These are phyloP conservation scores for Astrothelium macrocarpum DNA, from an alignment of 495 filamentous ascomycete genomes.

Conservation along the genomic window DNA sequence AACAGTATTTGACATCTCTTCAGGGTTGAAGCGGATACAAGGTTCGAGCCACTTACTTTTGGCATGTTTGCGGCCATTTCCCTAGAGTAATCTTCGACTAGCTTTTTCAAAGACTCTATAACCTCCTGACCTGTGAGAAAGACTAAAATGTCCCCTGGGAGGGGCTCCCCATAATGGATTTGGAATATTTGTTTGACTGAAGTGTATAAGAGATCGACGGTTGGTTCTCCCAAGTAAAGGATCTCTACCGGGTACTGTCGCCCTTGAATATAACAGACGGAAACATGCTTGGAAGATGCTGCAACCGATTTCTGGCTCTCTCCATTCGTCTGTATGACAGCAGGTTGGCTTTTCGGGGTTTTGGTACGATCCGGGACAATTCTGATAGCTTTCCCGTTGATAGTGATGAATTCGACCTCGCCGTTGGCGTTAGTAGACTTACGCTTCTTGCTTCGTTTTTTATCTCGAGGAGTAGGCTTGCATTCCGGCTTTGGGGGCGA, in stretches of 20 bases:
- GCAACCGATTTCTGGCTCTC: neutral
- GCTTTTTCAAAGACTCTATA: conserved; percentile 68
- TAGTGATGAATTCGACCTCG: neutral
- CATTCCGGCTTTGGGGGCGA: neutral
- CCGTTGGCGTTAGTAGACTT: neutral
- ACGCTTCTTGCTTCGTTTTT: neutral
- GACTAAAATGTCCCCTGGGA: conserved; percentile 87
- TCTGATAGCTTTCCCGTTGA: neutral
- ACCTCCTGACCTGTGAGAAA: conserved; percentile 93
- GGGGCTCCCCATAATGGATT: conserved; percentile 75
- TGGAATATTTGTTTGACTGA: conserved; percentile 78
- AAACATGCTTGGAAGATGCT: conserved; percentile 18
- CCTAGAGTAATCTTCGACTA: conserved; percentile 69
- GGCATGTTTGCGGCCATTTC: conserved; percentile 65
- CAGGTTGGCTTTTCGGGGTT: neutral
- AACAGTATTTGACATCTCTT: too few relatives aligned
- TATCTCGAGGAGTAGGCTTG: neutral
- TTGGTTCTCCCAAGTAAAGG: conserved; percentile 64
- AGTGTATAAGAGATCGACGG: conserved; percentile 74
- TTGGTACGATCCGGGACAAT: neutral
- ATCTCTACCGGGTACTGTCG: conserved; percentile 80
- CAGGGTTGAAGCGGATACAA: conserved; percentile 20
- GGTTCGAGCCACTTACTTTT: conserved; percentile 39
- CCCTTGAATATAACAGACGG: conserved; percentile 69
- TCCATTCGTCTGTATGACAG: neutral